Conservation (phyloP, 805 yeast genomes). For the Monosporozyma aerobia region DNA sequence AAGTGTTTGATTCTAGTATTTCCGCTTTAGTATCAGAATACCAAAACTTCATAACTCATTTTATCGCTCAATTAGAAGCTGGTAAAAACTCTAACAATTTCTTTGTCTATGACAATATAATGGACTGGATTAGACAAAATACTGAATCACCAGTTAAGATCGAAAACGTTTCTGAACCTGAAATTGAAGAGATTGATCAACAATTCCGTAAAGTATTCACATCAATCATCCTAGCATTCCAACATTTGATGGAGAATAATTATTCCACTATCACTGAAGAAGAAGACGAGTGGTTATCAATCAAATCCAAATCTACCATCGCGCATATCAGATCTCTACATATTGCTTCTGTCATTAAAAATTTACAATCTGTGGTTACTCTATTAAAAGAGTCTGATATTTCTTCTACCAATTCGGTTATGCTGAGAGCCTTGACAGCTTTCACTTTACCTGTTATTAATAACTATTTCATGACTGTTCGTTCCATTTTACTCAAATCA, state of each 20-base stretch:
- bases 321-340: slow-evolving; percentile 38
- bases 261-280: slow-evolving; percentile 33
- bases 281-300: slow-evolving; percentile 61
- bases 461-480: slow-evolving; percentile 47
- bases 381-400: slow-evolving; percentile 33
- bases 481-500: slow-evolving; percentile 36
- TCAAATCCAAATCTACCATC: slow-evolving; percentile 38
- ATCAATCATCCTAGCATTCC: slow-evolving; percentile 58
- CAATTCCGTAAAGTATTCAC: slow-evolving; percentile 44
- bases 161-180: not conserved
- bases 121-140: slow-evolving; percentile 36
- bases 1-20: slow-evolving; percentile 12
- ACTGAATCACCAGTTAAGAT: not conserved
- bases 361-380: slow-evolving; percentile 31
- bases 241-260: slow-evolving; percentile 40
- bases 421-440: slow-evolving; percentile 40
- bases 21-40: slow-evolving; percentile 18
- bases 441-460: slow-evolving; percentile 55
- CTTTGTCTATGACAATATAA: slow-evolving; percentile 42
- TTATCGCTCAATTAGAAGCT: slow-evolving; percentile 21
- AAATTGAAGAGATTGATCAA: slow-evolving; percentile 36
- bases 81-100: slow-evolving; percentile 34
- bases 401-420: slow-evolving; percentile 29
- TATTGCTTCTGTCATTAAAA: slow-evolving; percentile 28
- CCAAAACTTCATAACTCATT: slow-evolving; percentile 16